Evolutionary conservation across 2,329 filamentous ascomycete species (phyloP), one percentile per base, ranked within the genome.

Genomic region (Penicillium nordicum): DNA sequence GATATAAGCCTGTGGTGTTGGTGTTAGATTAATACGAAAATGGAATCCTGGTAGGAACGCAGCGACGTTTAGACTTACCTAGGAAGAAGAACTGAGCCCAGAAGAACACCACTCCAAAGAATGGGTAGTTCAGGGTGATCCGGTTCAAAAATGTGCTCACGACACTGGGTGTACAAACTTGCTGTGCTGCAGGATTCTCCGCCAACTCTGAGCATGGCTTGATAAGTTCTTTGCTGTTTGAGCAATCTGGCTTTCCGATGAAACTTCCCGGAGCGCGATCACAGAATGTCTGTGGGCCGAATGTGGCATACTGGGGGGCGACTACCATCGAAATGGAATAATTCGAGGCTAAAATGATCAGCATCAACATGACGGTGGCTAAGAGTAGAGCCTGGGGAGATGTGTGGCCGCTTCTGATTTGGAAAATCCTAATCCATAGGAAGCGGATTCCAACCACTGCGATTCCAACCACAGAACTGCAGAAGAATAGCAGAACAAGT

Each of bases 41-140:
- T 42, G 14, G 12, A 25, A 47, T 21, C 11, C n/a, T 14, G 12
- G 25, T 30, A 9, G n/a, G 29, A n/a, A n/a, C 16, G 14, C 34
- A 23, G n/a, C 18, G 41, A 42, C 9, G 8, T 16, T 41, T 57
- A 29, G n/a, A 36, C 69, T 64, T 72, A 78, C 78, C 88, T 42
- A 99, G 76, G 77, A 99, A 97, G 12, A 83, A 89, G 70, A 97
- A 97, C 68, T 99, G 94, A 0, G 92, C 90, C 92, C 92, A 99
- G 74, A 97, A 99, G 64, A 90, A 84, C n/a, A 97, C 78, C 11
- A 88, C 86, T 11, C 94, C 94, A 69, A 99, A 96, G 71, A 97
- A 91, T 6, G 94, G 92, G 82, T 94, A 99, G 71, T 95, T 96
- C 69, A 96, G 84, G 23, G 90, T 92, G 58, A 97, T 85, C 43